These are phyloP conservation scores for Candida arabinofermentans DNA, from an alignment of 805 yeast species.

Conservation along the genomic window DNA sequence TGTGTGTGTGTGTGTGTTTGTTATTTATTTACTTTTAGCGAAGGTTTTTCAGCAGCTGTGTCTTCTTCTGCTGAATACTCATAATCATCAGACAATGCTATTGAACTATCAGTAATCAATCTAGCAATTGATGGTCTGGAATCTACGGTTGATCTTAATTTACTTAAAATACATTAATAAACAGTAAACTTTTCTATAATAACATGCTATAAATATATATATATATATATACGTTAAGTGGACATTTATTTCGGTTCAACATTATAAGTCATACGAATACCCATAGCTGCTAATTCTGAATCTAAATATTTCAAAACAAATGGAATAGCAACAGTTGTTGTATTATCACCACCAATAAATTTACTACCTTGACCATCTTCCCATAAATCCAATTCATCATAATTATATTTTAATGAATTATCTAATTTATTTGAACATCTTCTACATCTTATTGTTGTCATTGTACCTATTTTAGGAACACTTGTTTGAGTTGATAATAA, in stretches of 20 bases:
- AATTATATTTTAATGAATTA: constrained; percentile 46
- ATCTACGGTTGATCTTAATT: too few relatives aligned
- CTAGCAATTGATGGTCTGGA: too few relatives aligned
- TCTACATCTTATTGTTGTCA: constrained; percentile 80
- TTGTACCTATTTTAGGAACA: constrained; percentile 85
- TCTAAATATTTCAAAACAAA: constrained; percentile 93
- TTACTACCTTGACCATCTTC: constrained; percentile 95
- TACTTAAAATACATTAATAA: background rate
- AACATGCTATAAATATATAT: background rate
- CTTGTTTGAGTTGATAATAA: constrained; percentile 83
- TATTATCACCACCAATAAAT: constrained; percentile 86
- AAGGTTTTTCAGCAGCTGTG: too few relatives aligned
- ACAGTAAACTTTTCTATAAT: background rate
- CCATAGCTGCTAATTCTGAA: constrained; percentile 96
- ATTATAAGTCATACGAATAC: constrained; percentile 86
- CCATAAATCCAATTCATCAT: constrained; percentile 79
- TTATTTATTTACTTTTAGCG: too few relatives aligned
- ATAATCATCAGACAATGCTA: too few relatives aligned
- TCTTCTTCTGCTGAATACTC: too few relatives aligned
- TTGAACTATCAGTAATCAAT: too few relatives aligned
- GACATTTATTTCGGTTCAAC: constrained; percentile 54
- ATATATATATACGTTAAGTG: background rate
- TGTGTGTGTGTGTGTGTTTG: too few relatives aligned
- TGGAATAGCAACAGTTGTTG: constrained; percentile 96
- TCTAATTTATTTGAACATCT: constrained; percentile 79